Evolutionary conservation across 306 rosid species (phyloP).

Genomic region (Trichosanthes truncata): DNA sequence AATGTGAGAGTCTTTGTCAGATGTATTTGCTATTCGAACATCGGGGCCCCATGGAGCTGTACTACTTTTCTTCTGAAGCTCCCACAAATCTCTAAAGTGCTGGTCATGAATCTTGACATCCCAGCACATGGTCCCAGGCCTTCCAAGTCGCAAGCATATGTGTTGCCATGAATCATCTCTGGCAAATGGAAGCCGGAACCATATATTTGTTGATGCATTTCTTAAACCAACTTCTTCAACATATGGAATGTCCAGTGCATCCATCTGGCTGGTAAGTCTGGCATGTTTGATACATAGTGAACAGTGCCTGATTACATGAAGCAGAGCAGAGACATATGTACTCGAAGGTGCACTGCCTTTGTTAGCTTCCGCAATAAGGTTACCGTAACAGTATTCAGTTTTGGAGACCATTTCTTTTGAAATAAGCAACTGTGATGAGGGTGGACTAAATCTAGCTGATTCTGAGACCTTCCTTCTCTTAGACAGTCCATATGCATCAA

Average conservation of each 20-base stretch:
- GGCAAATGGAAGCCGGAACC: conserved; percentile 89
- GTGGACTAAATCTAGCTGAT: conserved; percentile 27
- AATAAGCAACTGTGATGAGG: conserved; percentile 37
- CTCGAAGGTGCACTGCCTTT: conserved; percentile 81
- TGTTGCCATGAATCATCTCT: conserved; percentile 92
- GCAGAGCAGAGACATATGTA: conserved; percentile 81
- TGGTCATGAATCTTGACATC: conserved; percentile 95
- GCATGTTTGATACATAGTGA: conserved; percentile 92
- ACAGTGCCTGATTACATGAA: conserved; percentile 90
- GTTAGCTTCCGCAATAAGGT: conserved; percentile 76
- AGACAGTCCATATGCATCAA: conserved; percentile 31
- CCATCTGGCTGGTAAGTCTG: conserved; percentile 96
- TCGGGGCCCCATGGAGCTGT: conserved; percentile 88
- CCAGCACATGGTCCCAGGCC: conserved; percentile 96
- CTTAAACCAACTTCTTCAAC: conserved; percentile 91
- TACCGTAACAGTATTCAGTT: conserved; percentile 55
- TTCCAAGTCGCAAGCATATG: conserved; percentile 91
- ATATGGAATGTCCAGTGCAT: conserved; percentile 72
- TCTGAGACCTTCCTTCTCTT: conserved; percentile 63
- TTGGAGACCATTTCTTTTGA: conserved; percentile 44
- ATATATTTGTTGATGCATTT: conserved; percentile 78
- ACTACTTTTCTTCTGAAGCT: conserved; percentile 86
- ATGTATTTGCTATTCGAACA: conserved; percentile 90
- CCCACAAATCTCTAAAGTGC: conserved; percentile 96
- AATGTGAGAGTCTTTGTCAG: conserved; percentile 93